phyloP scores from a whole-genome alignment of 1,284 basidiomycete species.

The Leccinum glutinopallens region DNA sequence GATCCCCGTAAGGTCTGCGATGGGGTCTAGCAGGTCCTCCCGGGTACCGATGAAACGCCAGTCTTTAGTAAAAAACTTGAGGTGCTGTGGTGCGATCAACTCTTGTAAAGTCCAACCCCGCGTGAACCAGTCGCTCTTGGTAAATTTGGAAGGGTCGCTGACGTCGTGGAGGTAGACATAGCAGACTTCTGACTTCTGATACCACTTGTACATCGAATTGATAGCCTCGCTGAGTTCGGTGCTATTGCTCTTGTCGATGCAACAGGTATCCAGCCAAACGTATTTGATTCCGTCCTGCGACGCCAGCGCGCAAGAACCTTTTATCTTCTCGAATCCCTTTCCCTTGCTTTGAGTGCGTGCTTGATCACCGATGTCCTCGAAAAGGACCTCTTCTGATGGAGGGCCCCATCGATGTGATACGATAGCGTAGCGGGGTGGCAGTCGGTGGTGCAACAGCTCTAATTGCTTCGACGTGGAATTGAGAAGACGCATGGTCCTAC shows the following conservation, averaged over 20 bases:
- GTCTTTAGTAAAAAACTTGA: conserved; percentile 30
- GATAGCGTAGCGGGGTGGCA: conserved; percentile 27
- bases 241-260: conserved; percentile 29
- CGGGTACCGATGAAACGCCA: conserved; percentile 29
- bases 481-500: conserved; percentile 34
- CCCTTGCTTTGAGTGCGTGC: conserved; percentile 16
- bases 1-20: conserved; percentile 25
- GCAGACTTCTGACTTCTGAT: conserved; percentile 25
- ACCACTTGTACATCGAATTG: conserved; percentile 36
- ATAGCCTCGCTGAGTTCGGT: conserved; percentile 31
- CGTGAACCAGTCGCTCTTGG: conserved; percentile 31
- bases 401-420: conserved; percentile 27
- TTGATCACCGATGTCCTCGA: conserved; percentile 27
- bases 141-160: conserved; percentile 16
- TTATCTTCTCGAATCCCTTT: conserved; percentile 29
- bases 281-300: conserved; percentile 17
- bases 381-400: conserved; percentile 28
- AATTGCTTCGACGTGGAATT: conserved; percentile 42
- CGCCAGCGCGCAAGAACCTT: conserved; percentile 24
- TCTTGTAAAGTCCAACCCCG: conserved; percentile 37
- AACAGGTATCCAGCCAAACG: conserved; percentile 36
- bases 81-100: conserved; percentile 28
- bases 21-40: conserved; percentile 16
- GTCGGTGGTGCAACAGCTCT: conserved; percentile 17
- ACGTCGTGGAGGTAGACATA: conserved; percentile 35